These are phyloP conservation scores for Penicilliopsis zonata DNA, from an alignment of 495 filamentous ascomycete species.

Conservation along the genomic window DNA sequence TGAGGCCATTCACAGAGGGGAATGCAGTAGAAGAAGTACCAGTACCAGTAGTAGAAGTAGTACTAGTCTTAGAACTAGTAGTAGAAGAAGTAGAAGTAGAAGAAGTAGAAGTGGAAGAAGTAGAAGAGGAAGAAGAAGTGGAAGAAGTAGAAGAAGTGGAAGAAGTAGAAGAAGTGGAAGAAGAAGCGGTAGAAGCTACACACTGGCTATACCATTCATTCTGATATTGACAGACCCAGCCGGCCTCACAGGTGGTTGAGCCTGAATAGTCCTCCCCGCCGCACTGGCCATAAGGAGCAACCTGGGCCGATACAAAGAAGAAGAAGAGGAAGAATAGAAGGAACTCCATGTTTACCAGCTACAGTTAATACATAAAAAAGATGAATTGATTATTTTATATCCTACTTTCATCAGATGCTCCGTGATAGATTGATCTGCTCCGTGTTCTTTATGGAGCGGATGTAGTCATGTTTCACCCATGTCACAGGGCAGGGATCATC, in stretches of 20 bases:
- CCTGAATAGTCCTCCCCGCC: conserved; percentile 8
- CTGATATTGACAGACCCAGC: conserved; percentile 6
- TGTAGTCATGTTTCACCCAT: too few species aligned
- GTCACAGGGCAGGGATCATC: too few species aligned
- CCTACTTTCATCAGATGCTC: too few species aligned
- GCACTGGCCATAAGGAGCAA: conserved; percentile 10
- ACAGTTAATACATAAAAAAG: too few species aligned
- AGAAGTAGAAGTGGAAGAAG: not conserved
- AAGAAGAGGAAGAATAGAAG: too few species aligned
- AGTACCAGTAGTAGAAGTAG: not conserved
- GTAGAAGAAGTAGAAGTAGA: not conserved
- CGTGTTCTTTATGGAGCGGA: too few species aligned
- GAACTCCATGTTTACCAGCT: too few species aligned
- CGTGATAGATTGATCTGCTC: too few species aligned
- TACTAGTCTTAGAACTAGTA: not conserved
- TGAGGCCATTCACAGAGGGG: conserved; percentile 35
- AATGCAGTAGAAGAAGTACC: conserved; percentile 22
- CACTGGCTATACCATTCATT: conserved; percentile 14
- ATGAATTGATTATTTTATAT: too few species aligned
- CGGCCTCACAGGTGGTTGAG: conserved; percentile 5
- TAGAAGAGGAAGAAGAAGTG: not conserved
- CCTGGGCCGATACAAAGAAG: conserved; percentile 2
- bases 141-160: not conserved
- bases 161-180: not conserved
- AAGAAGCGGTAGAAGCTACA: conserved; percentile 2